These are phyloP conservation scores for Groenewaldozyma sp. DNA, from an alignment of 1,139 yeast species.

Conservation along the genomic window DNA sequence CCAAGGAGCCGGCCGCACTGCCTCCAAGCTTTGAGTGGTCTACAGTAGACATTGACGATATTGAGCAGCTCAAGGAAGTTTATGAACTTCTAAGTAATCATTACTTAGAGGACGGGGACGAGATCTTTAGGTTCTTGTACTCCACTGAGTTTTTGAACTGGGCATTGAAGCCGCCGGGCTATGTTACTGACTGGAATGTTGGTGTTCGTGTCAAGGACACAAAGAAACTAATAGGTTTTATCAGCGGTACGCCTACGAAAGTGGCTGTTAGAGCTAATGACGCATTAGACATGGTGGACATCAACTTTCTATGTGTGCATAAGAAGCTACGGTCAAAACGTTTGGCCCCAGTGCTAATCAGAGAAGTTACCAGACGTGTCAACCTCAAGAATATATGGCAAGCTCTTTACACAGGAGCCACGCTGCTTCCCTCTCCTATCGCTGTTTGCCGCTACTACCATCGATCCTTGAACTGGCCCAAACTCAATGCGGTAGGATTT, in stretches of 20 bases:
- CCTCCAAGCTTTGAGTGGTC: constrained; percentile 83
- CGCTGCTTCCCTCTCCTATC: constrained; percentile 83
- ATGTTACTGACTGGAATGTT: constrained; percentile 80
- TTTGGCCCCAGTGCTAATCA: constrained; percentile 85
- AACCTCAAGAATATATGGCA: constrained; percentile 85
- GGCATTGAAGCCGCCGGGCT: constrained; percentile 95
- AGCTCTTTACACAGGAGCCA: constrained; percentile 91
- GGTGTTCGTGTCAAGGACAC: constrained; percentile 82
- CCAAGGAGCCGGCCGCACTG: constrained; percentile 60
- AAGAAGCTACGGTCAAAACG: constrained; percentile 90
- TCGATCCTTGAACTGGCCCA: constrained; percentile 89
- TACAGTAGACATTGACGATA: constrained; percentile 56
- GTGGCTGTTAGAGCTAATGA: constrained; percentile 51
- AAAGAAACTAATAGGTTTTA: constrained; percentile 79
- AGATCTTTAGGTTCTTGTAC: constrained; percentile 85
- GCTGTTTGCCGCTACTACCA: constrained; percentile 89
- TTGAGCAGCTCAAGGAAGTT: constrained; percentile 58
- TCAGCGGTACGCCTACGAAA: constrained; percentile 78
- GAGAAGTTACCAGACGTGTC: constrained; percentile 90
- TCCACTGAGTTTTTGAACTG: constrained; percentile 76
- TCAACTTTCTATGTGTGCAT: constrained; percentile 89
- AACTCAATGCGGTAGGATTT: constrained; percentile 83
- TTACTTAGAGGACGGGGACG: constrained; percentile 91
- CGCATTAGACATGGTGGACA: constrained; percentile 64
- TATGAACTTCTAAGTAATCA: constrained; percentile 75